These are phyloP conservation scores for Rubus idaeus DNA, from an alignment of 306 rosid species.

Conservation along the genomic window DNA sequence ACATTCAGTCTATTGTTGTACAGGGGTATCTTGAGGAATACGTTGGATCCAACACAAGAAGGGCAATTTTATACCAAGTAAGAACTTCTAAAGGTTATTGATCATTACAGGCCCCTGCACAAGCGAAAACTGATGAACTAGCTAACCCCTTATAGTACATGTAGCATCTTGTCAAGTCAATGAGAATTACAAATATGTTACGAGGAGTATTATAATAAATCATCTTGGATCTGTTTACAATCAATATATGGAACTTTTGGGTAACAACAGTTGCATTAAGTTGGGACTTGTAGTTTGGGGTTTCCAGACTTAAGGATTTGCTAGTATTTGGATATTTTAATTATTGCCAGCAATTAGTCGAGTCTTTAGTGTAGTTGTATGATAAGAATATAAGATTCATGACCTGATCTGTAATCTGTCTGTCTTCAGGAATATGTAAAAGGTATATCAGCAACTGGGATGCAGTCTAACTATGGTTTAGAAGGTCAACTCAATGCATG, in stretches of 20 bases:
- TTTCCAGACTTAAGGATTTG: background rate
- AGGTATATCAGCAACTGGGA: slow-evolving; percentile 72
- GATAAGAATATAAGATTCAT: slow-evolving; percentile 1
- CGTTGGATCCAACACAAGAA: slow-evolving; percentile 67
- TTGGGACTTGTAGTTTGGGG: no score
- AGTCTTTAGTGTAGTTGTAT: background rate
- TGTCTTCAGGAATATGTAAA: slow-evolving; percentile 83
- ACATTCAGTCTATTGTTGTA: slow-evolving; percentile 22
- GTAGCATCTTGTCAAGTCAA: background rate
- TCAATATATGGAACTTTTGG: background rate
- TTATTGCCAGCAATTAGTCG: background rate
- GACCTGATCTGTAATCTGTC: slow-evolving; percentile 13
- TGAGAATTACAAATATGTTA: background rate
- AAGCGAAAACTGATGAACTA: background rate
- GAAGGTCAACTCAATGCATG: slow-evolving; percentile 89
- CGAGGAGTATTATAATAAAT: background rate
- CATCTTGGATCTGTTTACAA: background rate
- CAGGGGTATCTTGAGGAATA: slow-evolving; percentile 96
- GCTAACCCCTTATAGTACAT: background rate
- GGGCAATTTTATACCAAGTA: slow-evolving; percentile 76
- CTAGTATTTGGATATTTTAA: no score
- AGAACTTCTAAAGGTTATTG: slow-evolving; percentile 11
- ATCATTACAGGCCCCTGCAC: background rate
- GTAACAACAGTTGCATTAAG: no score
- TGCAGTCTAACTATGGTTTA: slow-evolving; percentile 84